phyloP scores from a whole-genome alignment of 768 basidiomycete genomes.

The Collybia sordida region DNA sequence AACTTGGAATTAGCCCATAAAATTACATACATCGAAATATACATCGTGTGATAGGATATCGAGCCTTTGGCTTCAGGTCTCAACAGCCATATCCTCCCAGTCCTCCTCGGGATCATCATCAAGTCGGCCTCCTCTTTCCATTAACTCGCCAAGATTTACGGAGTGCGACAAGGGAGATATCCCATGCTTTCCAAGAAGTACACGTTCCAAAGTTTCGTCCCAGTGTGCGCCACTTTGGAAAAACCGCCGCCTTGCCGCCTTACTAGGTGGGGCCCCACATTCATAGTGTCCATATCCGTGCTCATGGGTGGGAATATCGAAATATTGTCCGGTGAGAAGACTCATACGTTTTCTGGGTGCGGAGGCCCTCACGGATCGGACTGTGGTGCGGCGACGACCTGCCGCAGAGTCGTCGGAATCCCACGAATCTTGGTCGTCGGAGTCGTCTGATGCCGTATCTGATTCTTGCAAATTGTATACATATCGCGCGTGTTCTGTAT shows the following conservation, averaged over 20 bases:
- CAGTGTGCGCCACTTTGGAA: constrained; percentile 48
- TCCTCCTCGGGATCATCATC: constrained; percentile 22
- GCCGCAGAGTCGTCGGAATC: constrained; percentile 47
- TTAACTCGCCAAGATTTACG: constrained; percentile 13
- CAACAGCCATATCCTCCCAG: constrained; percentile 26
- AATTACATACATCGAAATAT: background rate
- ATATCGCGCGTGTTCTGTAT: constrained; percentile 63
- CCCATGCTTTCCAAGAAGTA: constrained; percentile 18
- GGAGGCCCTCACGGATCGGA: constrained; percentile 21
- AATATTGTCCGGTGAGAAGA: constrained; percentile 58
- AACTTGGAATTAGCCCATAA: no score
- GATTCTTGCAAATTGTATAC: constrained; percentile 60
- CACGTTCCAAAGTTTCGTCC: constrained; percentile 29
- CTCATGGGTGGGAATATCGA: constrained; percentile 48
- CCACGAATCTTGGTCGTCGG: constrained; percentile 41
- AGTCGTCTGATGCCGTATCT: constrained; percentile 45
- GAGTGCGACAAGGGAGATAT: constrained; percentile 12
- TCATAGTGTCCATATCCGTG: constrained; percentile 42
- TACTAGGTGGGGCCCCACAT: constrained; percentile 24
- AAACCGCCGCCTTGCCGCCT: constrained; percentile 49
- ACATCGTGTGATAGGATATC: background rate
- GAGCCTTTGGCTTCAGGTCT: constrained; percentile 17
- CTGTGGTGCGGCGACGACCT: constrained; percentile 15
- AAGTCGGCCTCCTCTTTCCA: constrained; percentile 21
- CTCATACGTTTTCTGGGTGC: constrained; percentile 61